Evolutionary conservation across 768 basidiomycete genomes (phyloP), one percentile per base, ranked within the genome.

Genomic region (Hydnomerulius pinastri): DNA sequence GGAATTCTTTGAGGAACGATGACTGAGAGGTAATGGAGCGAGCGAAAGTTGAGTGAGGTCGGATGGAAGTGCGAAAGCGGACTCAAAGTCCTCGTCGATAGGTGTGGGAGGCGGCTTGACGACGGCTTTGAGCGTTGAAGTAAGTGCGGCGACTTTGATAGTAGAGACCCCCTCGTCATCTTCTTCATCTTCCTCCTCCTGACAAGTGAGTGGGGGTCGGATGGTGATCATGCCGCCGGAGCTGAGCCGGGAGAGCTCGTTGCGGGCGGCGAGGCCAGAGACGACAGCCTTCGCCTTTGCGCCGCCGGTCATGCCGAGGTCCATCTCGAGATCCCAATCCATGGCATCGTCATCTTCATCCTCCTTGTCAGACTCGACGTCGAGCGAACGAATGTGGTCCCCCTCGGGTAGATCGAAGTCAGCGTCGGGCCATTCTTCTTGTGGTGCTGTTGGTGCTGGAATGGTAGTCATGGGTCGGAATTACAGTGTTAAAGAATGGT

Each of bases 321-420:
- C 78, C 80, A 91, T 82, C 59, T 90, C 86, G 20, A 79, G 56
- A 60, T 92, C 91, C 91, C 90, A 92, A 64, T 92, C 89, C 64
- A 87, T 81, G 54, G 81, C 79, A 44, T 75, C 63, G 38, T 79
- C 81, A 35, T 80, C n/a, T n/a, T 78, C 82, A 44, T 81, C 77
- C 51, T 83, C 82, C 70, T 78, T 86, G 75, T 87, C 85, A 18
- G 78, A 77, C 55, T 80, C 79, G 15, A 71, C 68, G 56, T 76
- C 79, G 21, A 77, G 77, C 30, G 85, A 69, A 58, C 85, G 81
- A 44, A 90, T 78, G 42, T 81, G 75, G 41, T 80, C 80, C 36
- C 81, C 90, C 41, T 92, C 90, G 47, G 87, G 85, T 18, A 92
- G 73, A 65, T 91, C 90, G 64, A 92, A 92, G 71, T 92, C 90